Evolutionary conservation across 1,139 yeast genomes (phyloP).

Genomic region (Saccharomyces hybrid): DNA sequence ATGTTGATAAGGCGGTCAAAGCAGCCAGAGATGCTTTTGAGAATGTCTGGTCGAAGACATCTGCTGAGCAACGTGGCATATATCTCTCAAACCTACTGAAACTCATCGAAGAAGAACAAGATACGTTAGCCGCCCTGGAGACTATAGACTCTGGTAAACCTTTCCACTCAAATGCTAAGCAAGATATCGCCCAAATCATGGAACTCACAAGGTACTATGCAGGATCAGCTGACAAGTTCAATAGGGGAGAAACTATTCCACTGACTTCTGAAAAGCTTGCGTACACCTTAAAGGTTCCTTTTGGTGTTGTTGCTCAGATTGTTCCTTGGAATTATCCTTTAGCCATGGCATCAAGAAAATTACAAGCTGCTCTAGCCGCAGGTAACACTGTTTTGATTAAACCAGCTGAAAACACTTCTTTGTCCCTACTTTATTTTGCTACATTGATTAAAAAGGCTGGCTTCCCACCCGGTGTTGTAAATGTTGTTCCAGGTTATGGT

Average conservation of each 20-base stretch:
- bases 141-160: slow-evolving; percentile 65
- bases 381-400: slow-evolving; percentile 63
- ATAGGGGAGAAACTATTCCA: slow-evolving; percentile 65
- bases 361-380: slow-evolving; percentile 62
- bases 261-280: slow-evolving; percentile 55
- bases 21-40: slow-evolving; percentile 68
- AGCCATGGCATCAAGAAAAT: slow-evolving; percentile 64
- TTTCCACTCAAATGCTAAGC: slow-evolving; percentile 41
- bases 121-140: slow-evolving; percentile 48
- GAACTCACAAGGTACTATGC: slow-evolving; percentile 63
- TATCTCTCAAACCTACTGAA: slow-evolving; percentile 46
- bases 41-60: slow-evolving; percentile 39
- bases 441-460: slow-evolving; percentile 56
- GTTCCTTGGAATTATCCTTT: slow-evolving; percentile 74
- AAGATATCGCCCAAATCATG: slow-evolving; percentile 56
- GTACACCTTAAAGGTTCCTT: slow-evolving; percentile 75
- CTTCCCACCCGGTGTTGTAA: slow-evolving; percentile 64
- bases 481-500: slow-evolving; percentile 52
- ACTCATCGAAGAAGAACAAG: slow-evolving; percentile 42
- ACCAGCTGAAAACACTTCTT: slow-evolving; percentile 61
- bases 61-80: slow-evolving; percentile 43
- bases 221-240: slow-evolving; percentile 80
- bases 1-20: slow-evolving; percentile 68
- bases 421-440: slow-evolving; percentile 50
- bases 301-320: slow-evolving; percentile 70